These are phyloP conservation scores for Hirschfeldia incana DNA, from an alignment of 345 rosid species.

Conservation along the genomic window DNA sequence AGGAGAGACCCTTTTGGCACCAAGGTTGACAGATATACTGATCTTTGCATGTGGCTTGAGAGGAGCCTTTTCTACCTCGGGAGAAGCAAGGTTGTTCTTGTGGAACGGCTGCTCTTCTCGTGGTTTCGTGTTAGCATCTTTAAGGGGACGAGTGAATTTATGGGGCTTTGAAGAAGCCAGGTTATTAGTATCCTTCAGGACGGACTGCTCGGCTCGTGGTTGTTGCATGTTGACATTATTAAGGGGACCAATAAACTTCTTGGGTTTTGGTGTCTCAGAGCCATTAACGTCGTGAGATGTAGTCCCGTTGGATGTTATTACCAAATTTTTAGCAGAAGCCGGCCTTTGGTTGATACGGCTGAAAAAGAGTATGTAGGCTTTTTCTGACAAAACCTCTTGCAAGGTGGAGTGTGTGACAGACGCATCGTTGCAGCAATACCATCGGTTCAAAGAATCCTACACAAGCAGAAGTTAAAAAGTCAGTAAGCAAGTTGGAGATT, in stretches of 20 bases:
- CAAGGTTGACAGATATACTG: slow-evolving; percentile 55
- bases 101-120: slow-evolving; percentile 41
- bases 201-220: slow-evolving; percentile 44
- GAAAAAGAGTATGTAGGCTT: slow-evolving; percentile 90
- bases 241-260: slow-evolving; percentile 40
- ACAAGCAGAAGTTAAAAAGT: slow-evolving; percentile 22
- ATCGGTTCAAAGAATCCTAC: slow-evolving; percentile 83
- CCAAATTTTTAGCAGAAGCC: slow-evolving; percentile 39
- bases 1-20: slow-evolving; percentile 51
- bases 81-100: slow-evolving; percentile 38
- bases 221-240: slow-evolving; percentile 46
- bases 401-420: slow-evolving; percentile 67
- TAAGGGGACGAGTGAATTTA: slow-evolving; percentile 42
- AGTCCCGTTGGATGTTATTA: slow-evolving; percentile 55
- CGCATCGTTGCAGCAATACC: slow-evolving; percentile 97
- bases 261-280: slow-evolving; percentile 46
- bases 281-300: slow-evolving; percentile 56
- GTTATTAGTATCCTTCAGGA: slow-evolving; percentile 36
- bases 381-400: slow-evolving; percentile 91
- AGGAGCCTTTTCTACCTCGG: slow-evolving; percentile 60
- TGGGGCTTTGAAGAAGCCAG: slow-evolving; percentile 43
- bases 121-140: slow-evolving; percentile 43
- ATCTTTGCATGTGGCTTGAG: slow-evolving; percentile 55
- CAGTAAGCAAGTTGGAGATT: slow-evolving; percentile 24
- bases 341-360: slow-evolving; percentile 74